Evolutionary conservation across 2,329 filamentous ascomycete species (phyloP).

Genomic region (Colletotrichum cuscutae): DNA sequence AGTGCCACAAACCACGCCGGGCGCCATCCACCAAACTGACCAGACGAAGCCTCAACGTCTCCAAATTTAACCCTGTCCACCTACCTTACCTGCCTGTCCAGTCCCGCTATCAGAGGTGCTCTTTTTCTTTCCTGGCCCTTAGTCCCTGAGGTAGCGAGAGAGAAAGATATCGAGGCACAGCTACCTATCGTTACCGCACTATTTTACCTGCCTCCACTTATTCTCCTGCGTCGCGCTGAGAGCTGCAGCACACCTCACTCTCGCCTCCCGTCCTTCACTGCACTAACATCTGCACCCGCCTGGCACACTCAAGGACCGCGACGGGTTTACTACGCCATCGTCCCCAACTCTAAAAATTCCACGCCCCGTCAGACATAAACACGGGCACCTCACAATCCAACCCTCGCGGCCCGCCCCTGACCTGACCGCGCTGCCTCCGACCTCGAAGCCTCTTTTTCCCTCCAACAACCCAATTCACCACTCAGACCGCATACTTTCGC

Average conservation of each 20-base stretch:
- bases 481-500: not conserved
- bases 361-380: conserved; percentile 34
- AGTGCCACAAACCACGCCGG: conserved; percentile 19
- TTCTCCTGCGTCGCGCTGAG: not conserved
- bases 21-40: conserved; percentile 14
- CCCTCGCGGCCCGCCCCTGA: conserved; percentile 33
- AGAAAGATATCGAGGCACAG: not conserved
- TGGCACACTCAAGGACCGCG: conserved; percentile 28
- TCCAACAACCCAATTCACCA: conserved; percentile 20
- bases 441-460: conserved; percentile 13
- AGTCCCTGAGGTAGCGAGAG: not conserved
- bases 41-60: not conserved
- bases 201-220: not conserved
- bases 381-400: conserved; percentile 18
- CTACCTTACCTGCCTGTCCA: not conserved
- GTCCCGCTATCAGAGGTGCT: not conserved
- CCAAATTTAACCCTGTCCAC: not conserved
- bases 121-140: not conserved
- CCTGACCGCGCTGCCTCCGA: conserved; percentile 7
- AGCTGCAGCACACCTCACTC: not conserved
- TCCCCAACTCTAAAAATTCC: conserved; percentile 36
- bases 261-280: not conserved
- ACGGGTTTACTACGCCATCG: conserved; percentile 33
- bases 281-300: conserved; percentile 1
- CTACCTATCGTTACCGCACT: not conserved